Conservation (phyloP, 257 asterid species). For the Cruciata laevipes region DNA sequence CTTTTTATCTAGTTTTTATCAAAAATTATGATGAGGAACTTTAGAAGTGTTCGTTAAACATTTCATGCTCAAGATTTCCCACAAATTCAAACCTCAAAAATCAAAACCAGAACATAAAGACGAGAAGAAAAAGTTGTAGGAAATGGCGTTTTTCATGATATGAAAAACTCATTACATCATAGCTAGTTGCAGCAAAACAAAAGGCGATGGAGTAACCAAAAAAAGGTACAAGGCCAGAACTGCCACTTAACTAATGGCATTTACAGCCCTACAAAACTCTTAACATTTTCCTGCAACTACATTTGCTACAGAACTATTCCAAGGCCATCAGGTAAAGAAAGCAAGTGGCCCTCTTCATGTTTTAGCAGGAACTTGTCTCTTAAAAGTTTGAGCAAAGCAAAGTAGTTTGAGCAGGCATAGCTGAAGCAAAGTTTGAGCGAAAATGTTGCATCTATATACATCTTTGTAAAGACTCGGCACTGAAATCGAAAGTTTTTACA, state of each 20-base stretch:
- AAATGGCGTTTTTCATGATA: not conserved
- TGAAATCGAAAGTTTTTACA: not conserved
- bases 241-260: not conserved
- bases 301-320: constrained; percentile 6
- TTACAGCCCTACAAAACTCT: constrained; percentile 7
- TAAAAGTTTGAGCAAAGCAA: not conserved
- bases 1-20: too few species aligned
- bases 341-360: not conserved
- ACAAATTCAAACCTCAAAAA: too few species aligned
- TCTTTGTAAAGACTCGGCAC: not conserved
- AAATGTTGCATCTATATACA: not conserved
- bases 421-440: not conserved
- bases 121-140: too few species aligned
- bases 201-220: too few species aligned
- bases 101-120: too few species aligned
- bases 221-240: not conserved
- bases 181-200: not conserved
- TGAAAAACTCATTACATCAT: not conserved
- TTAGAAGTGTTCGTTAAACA: too few species aligned
- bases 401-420: not conserved
- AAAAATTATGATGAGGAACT: too few species aligned
- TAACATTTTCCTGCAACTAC: not conserved
- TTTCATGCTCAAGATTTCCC: too few species aligned
- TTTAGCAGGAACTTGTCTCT: constrained; percentile 1
- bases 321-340: not conserved